These are phyloP conservation scores for Chionographis japonica DNA, from an alignment of 106 monocot genomes.

Conservation along the genomic window DNA sequence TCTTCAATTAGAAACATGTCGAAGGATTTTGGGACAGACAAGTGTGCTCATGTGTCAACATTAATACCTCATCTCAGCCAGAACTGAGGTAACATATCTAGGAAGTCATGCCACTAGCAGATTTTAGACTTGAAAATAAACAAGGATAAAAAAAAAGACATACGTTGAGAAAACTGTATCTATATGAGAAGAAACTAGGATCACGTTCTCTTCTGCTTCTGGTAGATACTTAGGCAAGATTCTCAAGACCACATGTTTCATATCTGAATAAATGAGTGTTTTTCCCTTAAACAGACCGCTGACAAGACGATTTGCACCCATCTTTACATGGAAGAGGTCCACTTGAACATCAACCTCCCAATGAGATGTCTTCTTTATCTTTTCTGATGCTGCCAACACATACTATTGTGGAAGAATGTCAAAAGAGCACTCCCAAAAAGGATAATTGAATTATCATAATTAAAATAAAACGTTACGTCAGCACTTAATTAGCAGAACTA, in stretches of 20 bases:
- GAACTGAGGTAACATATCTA: no score
- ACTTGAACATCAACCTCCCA: constrained; percentile 99
- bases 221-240: constrained; percentile 85
- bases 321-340: constrained; percentile 68
- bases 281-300: constrained; percentile 85
- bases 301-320: constrained; percentile 58
- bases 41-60: no score
- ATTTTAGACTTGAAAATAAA: constrained; percentile 3
- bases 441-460: neutral
- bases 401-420: constrained; percentile 53
- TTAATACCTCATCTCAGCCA: no score
- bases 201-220: constrained; percentile 69
- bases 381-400: constrained; percentile 69
- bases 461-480: neutral
- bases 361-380: constrained; percentile 85
- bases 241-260: constrained; percentile 91
- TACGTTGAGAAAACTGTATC: constrained; percentile 98
- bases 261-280: constrained; percentile 83
- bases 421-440: constrained; percentile 7
- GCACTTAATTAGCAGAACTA: no score
- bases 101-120: neutral
- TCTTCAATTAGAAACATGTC: no score
- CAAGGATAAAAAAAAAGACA: constrained; percentile 14
- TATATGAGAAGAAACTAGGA: constrained; percentile 95
- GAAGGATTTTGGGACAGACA: no score